Percentiles rank a stretch among this genome's conserved stretches.
These are phyloP conservation scores for Ajuga chamaepitys DNA, from an alignment of 257 asterid genomes.

Conservation along the genomic window DNA sequence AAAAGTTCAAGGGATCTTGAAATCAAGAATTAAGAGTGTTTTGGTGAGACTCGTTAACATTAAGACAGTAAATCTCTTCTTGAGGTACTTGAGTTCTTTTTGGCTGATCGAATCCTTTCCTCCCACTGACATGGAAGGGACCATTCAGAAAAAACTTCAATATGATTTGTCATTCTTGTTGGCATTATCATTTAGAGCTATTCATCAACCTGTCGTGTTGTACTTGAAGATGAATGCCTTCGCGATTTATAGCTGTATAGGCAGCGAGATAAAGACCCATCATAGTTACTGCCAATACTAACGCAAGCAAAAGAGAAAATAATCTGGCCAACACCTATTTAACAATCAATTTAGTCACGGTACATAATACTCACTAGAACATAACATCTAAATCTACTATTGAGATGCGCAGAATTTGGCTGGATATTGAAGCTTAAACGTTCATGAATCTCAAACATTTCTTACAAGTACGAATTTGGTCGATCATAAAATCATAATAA, in stretches of 20 bases:
- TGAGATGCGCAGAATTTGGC: background rate
- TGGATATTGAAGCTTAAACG: background rate
- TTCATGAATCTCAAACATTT: background rate
- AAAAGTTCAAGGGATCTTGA: background rate
- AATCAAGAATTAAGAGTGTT: background rate
- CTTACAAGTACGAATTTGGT: background rate
- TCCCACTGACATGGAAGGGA: constrained; percentile 44
- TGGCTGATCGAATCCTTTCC: constrained; percentile 98
- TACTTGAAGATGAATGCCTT: constrained; percentile 33
- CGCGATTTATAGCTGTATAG: background rate
- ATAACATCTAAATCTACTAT: background rate
- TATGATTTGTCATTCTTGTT: constrained; percentile 32
- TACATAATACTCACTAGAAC: background rate
- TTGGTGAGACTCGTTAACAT: background rate
- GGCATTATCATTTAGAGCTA: constrained; percentile 24
- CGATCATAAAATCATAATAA: background rate
- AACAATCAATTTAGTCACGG: background rate
- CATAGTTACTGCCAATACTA: background rate
- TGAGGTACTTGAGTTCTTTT: constrained; percentile 77
- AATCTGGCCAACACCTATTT: background rate
- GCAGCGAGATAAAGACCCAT: background rate
- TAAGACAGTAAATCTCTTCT: constrained; percentile 78
- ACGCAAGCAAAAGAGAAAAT: background rate
- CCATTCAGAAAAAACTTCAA: constrained; percentile 48
- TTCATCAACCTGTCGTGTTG: constrained; percentile 37